Conservation (phyloP, 2,329 filamentous ascomycete species). For the Saccharata proteae region DNA sequence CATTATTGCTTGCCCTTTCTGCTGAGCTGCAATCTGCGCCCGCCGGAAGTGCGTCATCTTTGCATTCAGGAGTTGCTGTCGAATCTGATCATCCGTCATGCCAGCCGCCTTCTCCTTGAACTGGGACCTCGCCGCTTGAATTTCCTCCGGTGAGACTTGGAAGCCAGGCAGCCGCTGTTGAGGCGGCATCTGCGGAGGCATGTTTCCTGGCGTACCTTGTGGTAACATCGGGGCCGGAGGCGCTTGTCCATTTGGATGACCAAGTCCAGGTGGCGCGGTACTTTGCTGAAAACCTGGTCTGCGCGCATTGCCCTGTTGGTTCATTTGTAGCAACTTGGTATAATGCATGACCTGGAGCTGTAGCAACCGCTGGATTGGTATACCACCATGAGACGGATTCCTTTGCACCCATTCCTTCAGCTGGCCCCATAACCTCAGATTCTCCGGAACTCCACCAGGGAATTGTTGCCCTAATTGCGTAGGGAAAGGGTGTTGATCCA, state of each 20-base stretch:
- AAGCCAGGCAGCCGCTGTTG: constrained; percentile 4
- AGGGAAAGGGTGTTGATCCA: constrained; percentile 20
- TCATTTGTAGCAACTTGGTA: constrained; percentile 23
- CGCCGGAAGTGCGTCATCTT: constrained; percentile 24
- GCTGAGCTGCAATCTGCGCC: constrained; percentile 18
- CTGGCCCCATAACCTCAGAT: constrained; percentile 44
- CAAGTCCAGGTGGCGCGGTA: constrained; percentile 3
- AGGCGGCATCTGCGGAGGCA: constrained; percentile 3
- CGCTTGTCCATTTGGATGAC: constrained; percentile 17
- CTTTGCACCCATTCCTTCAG: constrained; percentile 38
- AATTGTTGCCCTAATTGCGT: constrained; percentile 15
- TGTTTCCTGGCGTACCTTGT: constrained; percentile 9
- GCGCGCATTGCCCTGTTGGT: constrained; percentile 10
- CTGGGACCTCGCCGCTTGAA: constrained; percentile 10
- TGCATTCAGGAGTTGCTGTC: constrained; percentile 12
- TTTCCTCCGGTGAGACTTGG: constrained; percentile 4
- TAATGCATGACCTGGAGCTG: constrained; percentile 32
- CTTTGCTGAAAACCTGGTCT: constrained; percentile 4
- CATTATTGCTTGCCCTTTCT: constrained; percentile 15
- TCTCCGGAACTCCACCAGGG: constrained; percentile 36
- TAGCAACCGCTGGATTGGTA: constrained; percentile 22
- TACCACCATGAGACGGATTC: constrained; percentile 22
- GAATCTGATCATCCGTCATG: constrained; percentile 31
- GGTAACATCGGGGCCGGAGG: constrained; percentile 30
- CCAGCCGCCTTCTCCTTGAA: constrained; percentile 14